phyloP scores from a whole-genome alignment of 192 early-diverging fungal species.

The Dissophora globulifera region DNA sequence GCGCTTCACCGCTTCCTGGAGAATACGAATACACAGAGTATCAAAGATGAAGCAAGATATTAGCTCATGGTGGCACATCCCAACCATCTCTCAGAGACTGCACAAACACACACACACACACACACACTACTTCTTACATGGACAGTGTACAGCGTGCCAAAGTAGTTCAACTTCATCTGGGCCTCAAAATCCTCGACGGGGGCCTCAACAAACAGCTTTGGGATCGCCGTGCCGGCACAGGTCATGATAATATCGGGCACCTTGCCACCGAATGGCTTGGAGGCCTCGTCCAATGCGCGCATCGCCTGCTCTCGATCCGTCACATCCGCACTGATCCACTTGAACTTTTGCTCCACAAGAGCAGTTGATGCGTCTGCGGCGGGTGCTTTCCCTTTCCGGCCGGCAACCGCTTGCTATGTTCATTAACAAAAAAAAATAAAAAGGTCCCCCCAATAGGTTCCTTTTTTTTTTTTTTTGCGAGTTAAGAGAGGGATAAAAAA shows the following conservation, averaged over 20 bases:
- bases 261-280: constrained; percentile 56
- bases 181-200: constrained; percentile 61
- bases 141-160: constrained; percentile 69
- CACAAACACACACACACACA: neutral
- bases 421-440: neutral
- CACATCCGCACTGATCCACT: constrained; percentile 72
- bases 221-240: constrained; percentile 66
- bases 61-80: too few relatives aligned
- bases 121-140: constrained; percentile 62
- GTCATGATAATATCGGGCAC: constrained; percentile 67
- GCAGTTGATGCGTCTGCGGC: too few relatives aligned
- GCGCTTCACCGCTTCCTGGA: constrained; percentile 64
- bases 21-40: too few relatives aligned
- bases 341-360: constrained; percentile 54
- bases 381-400: constrained; percentile 24
- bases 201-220: constrained; percentile 77
- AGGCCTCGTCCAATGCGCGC: constrained; percentile 68
- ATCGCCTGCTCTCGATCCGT: constrained; percentile 61
- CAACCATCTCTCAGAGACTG: too few relatives aligned
- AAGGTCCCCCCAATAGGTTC: too few relatives aligned
- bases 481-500: neutral
- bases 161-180: constrained; percentile 74
- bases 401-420: constrained; percentile 33
- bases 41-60: too few relatives aligned
- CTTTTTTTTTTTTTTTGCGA: neutral